phyloP scores from a whole-genome alignment of 257 asterid species.

The Coffea canephora region DNA sequence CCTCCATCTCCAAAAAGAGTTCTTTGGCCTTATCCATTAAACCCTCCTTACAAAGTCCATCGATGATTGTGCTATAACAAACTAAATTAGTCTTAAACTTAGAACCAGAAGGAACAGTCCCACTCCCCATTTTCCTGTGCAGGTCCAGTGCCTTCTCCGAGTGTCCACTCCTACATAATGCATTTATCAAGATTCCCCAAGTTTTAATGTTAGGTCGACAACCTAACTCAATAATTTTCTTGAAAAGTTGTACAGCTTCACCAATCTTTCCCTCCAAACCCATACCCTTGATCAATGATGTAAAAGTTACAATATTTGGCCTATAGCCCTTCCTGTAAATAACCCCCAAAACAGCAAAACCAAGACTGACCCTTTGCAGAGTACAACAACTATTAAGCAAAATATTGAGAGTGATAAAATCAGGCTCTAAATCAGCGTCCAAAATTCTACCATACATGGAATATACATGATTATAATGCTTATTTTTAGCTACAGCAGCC shows the following conservation, averaged over 20 bases:
- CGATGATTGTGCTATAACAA: conserved; percentile 53
- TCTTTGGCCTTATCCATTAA: conserved; percentile 47
- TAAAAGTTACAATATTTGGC: conserved; percentile 52
- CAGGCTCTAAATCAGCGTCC: conserved; percentile 36
- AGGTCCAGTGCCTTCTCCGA: conserved; percentile 48
- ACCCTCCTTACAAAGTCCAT: conserved; percentile 66
- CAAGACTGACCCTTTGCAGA: conserved; percentile 34
- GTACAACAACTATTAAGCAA: conserved; percentile 57
- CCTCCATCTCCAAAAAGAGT: conserved; percentile 58
- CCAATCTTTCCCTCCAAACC: conserved; percentile 41
- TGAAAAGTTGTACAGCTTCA: conserved; percentile 51
- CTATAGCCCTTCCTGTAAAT: conserved; percentile 53
- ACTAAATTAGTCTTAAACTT: conserved; percentile 46
- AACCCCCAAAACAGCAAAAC: conserved; percentile 59
- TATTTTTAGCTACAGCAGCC: conserved; percentile 46
- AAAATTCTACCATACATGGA: conserved; percentile 45
- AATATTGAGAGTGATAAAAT: conserved; percentile 53
- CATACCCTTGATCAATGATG: conserved; percentile 63
- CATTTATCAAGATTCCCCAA: conserved; percentile 60
- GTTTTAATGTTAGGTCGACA: conserved; percentile 44
- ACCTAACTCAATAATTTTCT: conserved; percentile 46
- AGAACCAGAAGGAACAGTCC: conserved; percentile 30
- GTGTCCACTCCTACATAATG: conserved; percentile 67
- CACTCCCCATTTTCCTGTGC: conserved; percentile 44
- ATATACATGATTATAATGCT: conserved; percentile 35